These are phyloP conservation scores for Ajuga chamaepitys DNA, from an alignment of 257 asterid species.

Conservation along the genomic window DNA sequence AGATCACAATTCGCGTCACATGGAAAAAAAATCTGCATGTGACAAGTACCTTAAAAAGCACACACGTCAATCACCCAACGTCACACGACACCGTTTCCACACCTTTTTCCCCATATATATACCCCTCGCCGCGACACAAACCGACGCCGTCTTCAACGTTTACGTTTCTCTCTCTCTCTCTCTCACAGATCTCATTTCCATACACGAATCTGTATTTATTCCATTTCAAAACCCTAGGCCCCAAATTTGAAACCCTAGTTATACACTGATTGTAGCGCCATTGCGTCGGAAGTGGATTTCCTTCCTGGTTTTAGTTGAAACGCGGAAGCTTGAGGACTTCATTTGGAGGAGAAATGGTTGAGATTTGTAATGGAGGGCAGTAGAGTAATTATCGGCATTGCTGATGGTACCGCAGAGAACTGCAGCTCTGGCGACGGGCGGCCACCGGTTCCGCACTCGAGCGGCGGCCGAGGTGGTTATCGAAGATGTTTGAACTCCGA, in stretches of 20 bases:
- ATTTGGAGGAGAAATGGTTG: conserved; percentile 48
- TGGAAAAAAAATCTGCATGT: conserved; percentile 5
- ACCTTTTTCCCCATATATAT: not conserved
- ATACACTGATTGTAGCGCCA: conserved; percentile 3
- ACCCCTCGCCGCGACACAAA: conserved; percentile 5
- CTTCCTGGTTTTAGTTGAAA: not conserved
- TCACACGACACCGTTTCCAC: conserved; percentile 22
- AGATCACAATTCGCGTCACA: not conserved
- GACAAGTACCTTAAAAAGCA: not conserved
- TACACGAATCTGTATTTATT: conserved; percentile 9
- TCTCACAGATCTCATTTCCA: conserved; percentile 15
- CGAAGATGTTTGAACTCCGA: conserved; percentile 37
- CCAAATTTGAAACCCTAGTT: conserved; percentile 22
- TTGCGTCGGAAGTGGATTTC: conserved; percentile 3
- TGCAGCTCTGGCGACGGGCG: conserved; percentile 55
- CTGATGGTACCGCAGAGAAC: conserved; percentile 29
- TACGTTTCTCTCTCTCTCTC: conserved; percentile 2
- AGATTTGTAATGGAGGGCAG: conserved; percentile 73
- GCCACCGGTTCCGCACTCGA: conserved; percentile 62
- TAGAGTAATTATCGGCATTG: conserved; percentile 42
- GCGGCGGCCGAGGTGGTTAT: conserved; percentile 35
- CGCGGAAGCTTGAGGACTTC: conserved; percentile 4
- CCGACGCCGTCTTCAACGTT: conserved; percentile 21
- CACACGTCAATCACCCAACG: conserved; percentile 20
- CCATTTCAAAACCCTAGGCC: conserved; percentile 38